Base-by-base conservation (phyloP, 805 yeast species). In the Jamesozyma rosinii region DNA sequence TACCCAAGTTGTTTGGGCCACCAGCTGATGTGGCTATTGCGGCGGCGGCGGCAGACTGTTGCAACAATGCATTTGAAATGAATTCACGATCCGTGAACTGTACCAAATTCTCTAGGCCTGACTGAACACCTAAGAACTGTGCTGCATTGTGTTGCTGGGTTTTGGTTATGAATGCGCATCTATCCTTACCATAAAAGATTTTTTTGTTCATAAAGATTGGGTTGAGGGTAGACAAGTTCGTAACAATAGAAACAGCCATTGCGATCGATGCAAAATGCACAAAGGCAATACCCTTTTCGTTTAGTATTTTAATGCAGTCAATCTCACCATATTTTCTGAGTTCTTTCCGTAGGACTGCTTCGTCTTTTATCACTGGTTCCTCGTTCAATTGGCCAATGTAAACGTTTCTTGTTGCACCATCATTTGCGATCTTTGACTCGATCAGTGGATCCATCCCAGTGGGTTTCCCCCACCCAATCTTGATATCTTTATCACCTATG, bases 121-220 rank as follows among this genome's bases (percentile, higher is more conserved):
- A 95, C 36, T 92, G 86, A 47, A 88, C 71, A 1, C 97, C 96
- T 43, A 90, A 67, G 59, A 87, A 90, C 61, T 89, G 95, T 3
- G 96, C 95, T 17, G 97, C 97, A 60, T 90, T 88, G 59, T 89
- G 96, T 65, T 88, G 95, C 65, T 92, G 97, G 15, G 96, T 84
- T 62, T 86, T 87, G 21, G 96, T 87, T 37, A 90, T 85, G 56
- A 87, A 87, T 2, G 96, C 95, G 68, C 92, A 85, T 64, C 97
- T 74, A 64, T 90, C 97, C 62, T 88, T 89, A 47, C 97, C 97
- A 58, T 86, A 89, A 55, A 77, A 85, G 35, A 94, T 83, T 62
- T 85, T 86, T 45, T 83, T 78, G 50, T 79, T 82, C 44, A 74
- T 69, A 69, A 88, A 90, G 55, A 79, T 79, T 32, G 79, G 79